A percentile compares a stretch with the other conserved stretches of the same genome.
phyloP scores from a whole-genome alignment of 2,329 filamentous ascomycete genomes.

The Rachicladosporium sp. region DNA sequence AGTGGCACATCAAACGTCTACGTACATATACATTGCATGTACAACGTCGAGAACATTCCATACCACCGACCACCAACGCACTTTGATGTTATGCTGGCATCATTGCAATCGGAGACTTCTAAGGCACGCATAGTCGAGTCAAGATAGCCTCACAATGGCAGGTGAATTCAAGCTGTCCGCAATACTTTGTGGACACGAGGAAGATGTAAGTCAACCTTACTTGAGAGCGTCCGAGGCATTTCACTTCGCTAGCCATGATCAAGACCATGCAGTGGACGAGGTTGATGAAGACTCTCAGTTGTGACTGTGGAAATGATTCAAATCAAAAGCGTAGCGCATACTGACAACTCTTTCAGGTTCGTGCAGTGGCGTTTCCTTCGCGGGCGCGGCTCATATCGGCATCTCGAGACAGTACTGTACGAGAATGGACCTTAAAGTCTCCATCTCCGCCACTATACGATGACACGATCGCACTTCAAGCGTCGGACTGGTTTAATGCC shows the following conservation, averaged over 20 bases:
- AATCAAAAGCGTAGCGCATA: no score
- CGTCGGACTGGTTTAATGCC: slow-evolving; percentile 77
- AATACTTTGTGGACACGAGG: slow-evolving; percentile 75
- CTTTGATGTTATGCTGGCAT: no score
- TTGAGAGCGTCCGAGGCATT: no score
- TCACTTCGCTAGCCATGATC: no score
- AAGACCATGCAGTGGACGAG: no score
- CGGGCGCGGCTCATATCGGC: slow-evolving; percentile 65
- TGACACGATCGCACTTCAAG: slow-evolving; percentile 63
- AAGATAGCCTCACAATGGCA: slow-evolving; percentile 40
- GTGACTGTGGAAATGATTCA: no score
- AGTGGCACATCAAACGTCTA: no score
- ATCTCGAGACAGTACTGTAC: slow-evolving; percentile 82
- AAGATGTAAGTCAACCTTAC: slow-evolving; percentile 57
- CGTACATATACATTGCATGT: no score
- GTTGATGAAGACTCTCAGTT: no score
- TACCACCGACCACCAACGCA: no score
- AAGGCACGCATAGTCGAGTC: not conserved
- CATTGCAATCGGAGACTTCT: no score
- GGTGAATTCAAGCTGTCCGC: slow-evolving; percentile 83
- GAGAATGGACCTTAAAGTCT: slow-evolving; percentile 64
- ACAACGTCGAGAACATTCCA: no score
- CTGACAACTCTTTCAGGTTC: slow-evolving; percentile 49
- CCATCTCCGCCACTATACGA: slow-evolving; percentile 60
- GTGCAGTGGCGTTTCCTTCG: slow-evolving; percentile 67